A percentile compares a stretch with the other conserved stretches of the same genome.
phyloP scores from a whole-genome alignment of 768 basidiomycete species.

The Tulasnella sp. region DNA sequence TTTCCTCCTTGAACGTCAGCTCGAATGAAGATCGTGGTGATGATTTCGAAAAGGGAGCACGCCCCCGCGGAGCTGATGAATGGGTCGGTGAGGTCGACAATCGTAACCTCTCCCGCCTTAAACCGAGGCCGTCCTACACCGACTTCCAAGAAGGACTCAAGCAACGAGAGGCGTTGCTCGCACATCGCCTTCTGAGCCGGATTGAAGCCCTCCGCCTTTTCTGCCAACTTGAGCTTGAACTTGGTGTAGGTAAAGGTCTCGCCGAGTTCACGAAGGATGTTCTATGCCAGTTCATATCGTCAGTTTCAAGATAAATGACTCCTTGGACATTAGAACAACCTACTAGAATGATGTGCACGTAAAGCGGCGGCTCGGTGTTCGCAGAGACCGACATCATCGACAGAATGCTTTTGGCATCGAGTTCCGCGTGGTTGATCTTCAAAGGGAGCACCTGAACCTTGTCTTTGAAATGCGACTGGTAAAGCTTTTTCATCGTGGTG shows the following conservation, averaged over 20 bases:
- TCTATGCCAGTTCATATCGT: neutral
- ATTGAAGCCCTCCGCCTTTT: neutral
- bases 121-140: constrained; percentile 33
- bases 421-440: constrained; percentile 22
- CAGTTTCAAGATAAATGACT: neutral
- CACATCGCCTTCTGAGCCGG: constrained; percentile 2
- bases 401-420: constrained; percentile 5
- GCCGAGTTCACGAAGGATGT: constrained; percentile 5
- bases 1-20: constrained; percentile 2
- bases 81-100: constrained; percentile 61
- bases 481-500: constrained; percentile 45
- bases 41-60: constrained; percentile 58
- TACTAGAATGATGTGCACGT: constrained; percentile 58
- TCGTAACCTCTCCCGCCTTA: constrained; percentile 45
- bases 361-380: constrained; percentile 52
- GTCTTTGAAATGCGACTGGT: constrained; percentile 20
- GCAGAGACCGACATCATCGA: constrained; percentile 18
- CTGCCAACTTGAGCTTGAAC: neutral
- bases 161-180: constrained; percentile 5
- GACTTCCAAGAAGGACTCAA: constrained; percentile 6
- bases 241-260: constrained; percentile 9
- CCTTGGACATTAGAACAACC: constrained; percentile 17
- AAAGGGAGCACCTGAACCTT: constrained; percentile 27
- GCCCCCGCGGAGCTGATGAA: constrained; percentile 52
- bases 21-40: constrained; percentile 48